phyloP scores from a whole-genome alignment of 75 land plant species.

The Ceratopteris richardii region DNA sequence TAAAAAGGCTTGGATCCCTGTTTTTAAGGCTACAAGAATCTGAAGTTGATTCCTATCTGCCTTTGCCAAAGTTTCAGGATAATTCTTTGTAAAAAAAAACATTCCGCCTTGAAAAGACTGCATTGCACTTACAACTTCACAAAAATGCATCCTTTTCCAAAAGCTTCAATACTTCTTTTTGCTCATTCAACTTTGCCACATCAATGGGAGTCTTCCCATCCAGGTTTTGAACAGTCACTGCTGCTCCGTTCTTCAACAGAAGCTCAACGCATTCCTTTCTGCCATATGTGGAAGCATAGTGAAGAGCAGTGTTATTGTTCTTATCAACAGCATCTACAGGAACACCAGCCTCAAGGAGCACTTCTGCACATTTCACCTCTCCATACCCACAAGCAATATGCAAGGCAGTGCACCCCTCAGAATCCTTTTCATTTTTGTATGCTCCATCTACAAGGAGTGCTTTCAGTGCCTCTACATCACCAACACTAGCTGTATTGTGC shows the following conservation, averaged over 20 bases:
- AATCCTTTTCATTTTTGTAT: conserved; percentile 28
- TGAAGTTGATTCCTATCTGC: conserved; percentile 30
- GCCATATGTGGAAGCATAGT: conserved; percentile 15
- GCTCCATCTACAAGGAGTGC: conserved; percentile 25
- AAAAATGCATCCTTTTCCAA: conserved; percentile 93
- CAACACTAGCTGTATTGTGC: conserved; percentile 38
- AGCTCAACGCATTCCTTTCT: conserved; percentile 15
- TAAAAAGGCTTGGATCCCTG: too few species aligned
- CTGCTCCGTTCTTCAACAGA: conserved; percentile 15
- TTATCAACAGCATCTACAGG: conserved; percentile 20
- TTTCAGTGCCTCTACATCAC: conserved; percentile 24
- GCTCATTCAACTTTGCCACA: conserved; percentile 86
- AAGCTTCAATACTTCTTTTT: conserved; percentile 69
- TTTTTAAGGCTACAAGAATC: conserved; percentile 25
- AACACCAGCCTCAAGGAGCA: conserved; percentile 23
- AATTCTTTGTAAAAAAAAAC: too few species aligned
- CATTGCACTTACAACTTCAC: too few species aligned
- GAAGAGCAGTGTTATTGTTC: conserved; percentile 14
- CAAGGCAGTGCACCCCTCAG: conserved; percentile 24
- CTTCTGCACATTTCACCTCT: conserved; percentile 28
- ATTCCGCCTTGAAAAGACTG: too few species aligned
- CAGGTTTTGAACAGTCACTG: conserved; percentile 63
- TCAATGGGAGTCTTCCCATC: conserved; percentile 95
- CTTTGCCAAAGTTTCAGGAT: conserved; percentile 12
- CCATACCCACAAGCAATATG: conserved; percentile 41